Evolutionary conservation across 805 yeast genomes (phyloP), one percentile per base, ranked within the genome.

Genomic region (Priceomyces melissophilus): DNA sequence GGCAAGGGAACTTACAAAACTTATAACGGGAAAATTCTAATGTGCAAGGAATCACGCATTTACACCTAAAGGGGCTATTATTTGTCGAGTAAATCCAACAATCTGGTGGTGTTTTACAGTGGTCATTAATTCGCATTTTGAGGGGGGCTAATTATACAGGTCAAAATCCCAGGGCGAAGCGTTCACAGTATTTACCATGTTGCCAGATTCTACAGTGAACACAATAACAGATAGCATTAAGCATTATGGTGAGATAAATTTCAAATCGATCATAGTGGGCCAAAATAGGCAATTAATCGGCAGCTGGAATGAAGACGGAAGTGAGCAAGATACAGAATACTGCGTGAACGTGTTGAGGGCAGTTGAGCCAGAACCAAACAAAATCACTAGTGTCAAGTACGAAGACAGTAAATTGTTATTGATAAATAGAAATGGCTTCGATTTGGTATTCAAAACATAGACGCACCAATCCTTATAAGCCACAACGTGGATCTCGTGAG

Each of bases 151-250:
- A 12, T 12, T 29, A 8, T 29, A 14, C 13, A 14, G 15, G 15
- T 12, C 15, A 29, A 4, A 4, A 29, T 8, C 32, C 6, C n/a
- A n/a, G n/a, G n/a, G n/a, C n/a, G n/a, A n/a, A n/a, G n/a, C n/a
- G n/a, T n/a, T n/a, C n/a, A n/a, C n/a, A n/a, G n/a, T n/a, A n/a
- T n/a, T 29, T 6, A 29, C 8, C 6, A 29, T 29, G 13, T 32
- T 39, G 5, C 42, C 42, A 16, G 15, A 12, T 14, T 39, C 42
- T 11, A 39, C 42, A 10, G 11, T 39, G 12, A 35, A 39, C 6
- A 35, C 42, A 17, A 39, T 39, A 15, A 30, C 30, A 15, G 42
- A 39, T 17, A 35, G 39, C 14, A 14, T 35, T 9, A 20, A 25
- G 2, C 31, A 39, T 31, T 39, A 39, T 30, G 30, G 35, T 23